phyloP scores from a whole-genome alignment of 495 filamentous ascomycete species.

The Halenospora varia region DNA sequence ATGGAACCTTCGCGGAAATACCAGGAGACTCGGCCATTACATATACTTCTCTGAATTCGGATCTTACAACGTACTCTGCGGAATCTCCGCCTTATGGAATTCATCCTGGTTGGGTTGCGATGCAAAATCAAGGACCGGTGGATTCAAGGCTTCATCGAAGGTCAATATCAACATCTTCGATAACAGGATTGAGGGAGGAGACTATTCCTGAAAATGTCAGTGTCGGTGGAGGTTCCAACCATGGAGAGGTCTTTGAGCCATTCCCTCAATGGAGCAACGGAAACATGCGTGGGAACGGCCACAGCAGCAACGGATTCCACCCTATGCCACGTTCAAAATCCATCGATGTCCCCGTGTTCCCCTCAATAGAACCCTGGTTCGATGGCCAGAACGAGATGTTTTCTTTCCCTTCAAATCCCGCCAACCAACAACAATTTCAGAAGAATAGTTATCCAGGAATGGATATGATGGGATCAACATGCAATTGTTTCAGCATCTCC shows the following conservation, averaged over 20 bases:
- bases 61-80: constrained; percentile 30
- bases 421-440: constrained; percentile 14
- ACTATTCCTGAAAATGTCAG: neutral
- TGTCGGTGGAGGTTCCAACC: neutral
- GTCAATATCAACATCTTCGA: neutral
- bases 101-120: constrained; percentile 31
- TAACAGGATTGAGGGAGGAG: neutral
- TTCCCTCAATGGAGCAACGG: neutral
- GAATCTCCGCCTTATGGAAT: constrained; percentile 32
- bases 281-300: too few species aligned
- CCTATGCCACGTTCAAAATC: neutral
- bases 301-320: neutral
- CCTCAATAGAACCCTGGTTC: constrained; percentile 9
- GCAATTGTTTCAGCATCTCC: constrained; percentile 43
- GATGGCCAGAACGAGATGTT: constrained; percentile 27
- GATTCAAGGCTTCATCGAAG: neutral
- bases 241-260: neutral
- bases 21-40: constrained; percentile 22
- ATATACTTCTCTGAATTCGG: constrained; percentile 22
- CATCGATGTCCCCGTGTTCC: constrained; percentile 2
- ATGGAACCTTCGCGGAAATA: constrained; percentile 26
- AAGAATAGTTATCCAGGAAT: neutral
- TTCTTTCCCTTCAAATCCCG: constrained; percentile 28
- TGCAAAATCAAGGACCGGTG: neutral
- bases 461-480: constrained; percentile 12